Base-by-base conservation (phyloP, 2,329 filamentous ascomycete species). In the Colletotrichum paranaense region DNA sequence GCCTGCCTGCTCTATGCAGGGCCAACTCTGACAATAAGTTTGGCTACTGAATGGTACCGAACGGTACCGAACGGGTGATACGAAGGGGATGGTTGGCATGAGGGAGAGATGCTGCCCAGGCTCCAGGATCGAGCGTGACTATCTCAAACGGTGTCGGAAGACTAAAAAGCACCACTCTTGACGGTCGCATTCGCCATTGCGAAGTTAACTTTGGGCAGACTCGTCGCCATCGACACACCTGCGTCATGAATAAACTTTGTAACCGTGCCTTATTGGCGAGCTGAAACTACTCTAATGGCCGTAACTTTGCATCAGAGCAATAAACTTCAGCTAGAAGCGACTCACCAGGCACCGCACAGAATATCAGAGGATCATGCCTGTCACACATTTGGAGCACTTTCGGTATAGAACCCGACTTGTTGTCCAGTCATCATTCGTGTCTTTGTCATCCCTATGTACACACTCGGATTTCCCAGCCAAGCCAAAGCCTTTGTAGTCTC, bases 401-500 rank as follows among this genome's bases (percentile, higher is more conserved):
- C 14, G 19, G 16, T 1, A 28, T 35, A 26, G 16, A 42, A 53
- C 8, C 32, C 28, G n/a, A 56, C 24, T 68, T 49, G 32, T 35
- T 14, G 14, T 30, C 8, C 46, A 28, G 46, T 32, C 53, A 60
- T 64, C 30, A 60, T 35, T 69, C 55, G 19, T 55, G 56, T 64
- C 38, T 32, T n/a, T 49, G n/a, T 56, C 49, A 24, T 53, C 35
- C 38, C 35, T 73, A 73, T 62, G 60, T 71, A 70, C 67, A 73
- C 11, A 12, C 26, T 26, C 62, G 6, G 46, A 0, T 3, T 28
- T 12, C 14, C 46, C 11, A 30, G 24, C 57, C 22, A 12, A 46
- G 67, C 67, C 67, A 52, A 65, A 70, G 56, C 56, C 53, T 6
- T 52, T 35, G 6, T 11, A 5, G n/a, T 57, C n/a, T 35, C 30